Base-by-base conservation (phyloP, 495 filamentous ascomycete species). In the Penicillium chermesinum region DNA sequence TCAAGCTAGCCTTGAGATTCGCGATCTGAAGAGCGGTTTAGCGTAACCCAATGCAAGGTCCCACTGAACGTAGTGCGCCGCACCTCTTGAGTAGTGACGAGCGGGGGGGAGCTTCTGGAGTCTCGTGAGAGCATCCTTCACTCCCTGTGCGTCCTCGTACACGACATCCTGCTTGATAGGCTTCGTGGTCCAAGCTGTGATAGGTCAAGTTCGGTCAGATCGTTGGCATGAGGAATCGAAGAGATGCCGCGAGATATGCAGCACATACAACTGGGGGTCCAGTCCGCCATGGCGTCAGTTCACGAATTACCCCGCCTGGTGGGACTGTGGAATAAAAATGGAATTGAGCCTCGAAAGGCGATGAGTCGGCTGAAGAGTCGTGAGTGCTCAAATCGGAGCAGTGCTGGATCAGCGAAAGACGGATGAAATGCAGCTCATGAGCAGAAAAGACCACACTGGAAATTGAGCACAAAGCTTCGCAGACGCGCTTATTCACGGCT, bases 101-200 rank as follows among this genome's bases (percentile, higher is more conserved):
- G 76, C 1, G 93, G 93, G 7, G n/a, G 93, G 93, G 5, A 96
- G 75, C 41, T 76, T 78, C 49, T 82, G 70, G 37, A 98, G 76
- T 67, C 95, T 88, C 1, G 66, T 56, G 1, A 89, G 64, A 12
- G 89, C 79, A 20, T 78, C 78, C 43, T 79, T 66, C 16, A 95
- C 75, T 7, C 76, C 80, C 3, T 72, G 57, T 7, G 66, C 65
- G 67, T 96, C 83, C 12, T 83, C 75, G 55, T 97, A 98, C 39
- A 80, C 69, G 33, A 95, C 89, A 52, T 82, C 82, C 68, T 98
- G 93, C 62, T 91, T 90, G 68, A 95, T 91, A 8, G 93, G 89
- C 60, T 95, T 95, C 12, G 81, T 77, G 36, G 81, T 79, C 93
- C 93, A 98, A 25, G 93, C 90, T 72, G 27, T 2, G 37, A n/a